Base-by-base conservation (phyloP, 1,284 basidiomycete species). In the Uromyces viciae-fabae region DNA sequence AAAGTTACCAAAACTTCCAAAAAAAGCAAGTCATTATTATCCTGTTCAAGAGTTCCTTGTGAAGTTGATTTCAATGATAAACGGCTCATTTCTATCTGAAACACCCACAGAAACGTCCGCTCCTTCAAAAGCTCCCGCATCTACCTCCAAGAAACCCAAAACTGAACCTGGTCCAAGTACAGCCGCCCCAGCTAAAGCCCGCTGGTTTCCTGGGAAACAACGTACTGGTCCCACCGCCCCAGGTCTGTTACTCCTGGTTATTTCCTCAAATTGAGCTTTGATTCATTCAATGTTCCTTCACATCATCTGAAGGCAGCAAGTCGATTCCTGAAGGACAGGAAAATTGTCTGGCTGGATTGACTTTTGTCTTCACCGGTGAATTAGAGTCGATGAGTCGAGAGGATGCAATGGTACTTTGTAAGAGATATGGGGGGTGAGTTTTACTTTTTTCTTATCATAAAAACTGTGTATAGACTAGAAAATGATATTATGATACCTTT, bases 341-440 rank as follows among this genome's bases (percentile, higher is more conserved):
- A 0, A 91, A 95, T 84, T 94, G 93, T 85, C 88, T 99, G 1
- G 90, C 91, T 0, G 95, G 95, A 0, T 88, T 99, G 33, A 90
- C 94, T 0, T 92, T 99, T 83, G 97, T 99, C 33, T 99, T 99
- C 83, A 86, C 85, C 2, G 97, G 96, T 15, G 95, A 99, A 84
- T 87, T 99, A 66, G 90, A 89, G 64, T 93, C 92, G 80, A 90
- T 99, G 81, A 91, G 93, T 1, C 90, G 96, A 43, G 94, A 98
- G 7, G 94, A 98, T 84, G 93, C 94, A 0, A 85, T 89, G 52
- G 93, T 96, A 83, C 87, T 98, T 1, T 95, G 92, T 0, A 98
- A 98, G 86, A 92, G 95, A 5, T 95, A 92, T 85, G 94, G 94
- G 83, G 96, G 91, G 93, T 94, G 81, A 83, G 92, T 86, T 17